Conservation (phyloP, 164 flowering plant genomes). For the Magnolia sinica region DNA sequence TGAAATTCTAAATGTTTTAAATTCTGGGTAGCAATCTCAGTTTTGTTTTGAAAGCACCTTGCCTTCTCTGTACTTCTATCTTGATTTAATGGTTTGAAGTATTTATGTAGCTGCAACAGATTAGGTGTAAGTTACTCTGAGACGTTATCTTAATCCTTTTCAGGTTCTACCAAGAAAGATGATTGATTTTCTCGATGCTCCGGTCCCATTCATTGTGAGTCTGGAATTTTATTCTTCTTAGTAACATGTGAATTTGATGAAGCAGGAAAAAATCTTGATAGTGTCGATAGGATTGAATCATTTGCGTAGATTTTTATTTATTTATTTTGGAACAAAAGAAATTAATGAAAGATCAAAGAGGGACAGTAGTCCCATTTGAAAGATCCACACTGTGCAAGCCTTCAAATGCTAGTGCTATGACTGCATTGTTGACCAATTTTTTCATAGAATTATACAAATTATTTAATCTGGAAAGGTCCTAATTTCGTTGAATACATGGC, state of each 20-base stretch:
- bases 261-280: not conserved
- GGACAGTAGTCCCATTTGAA: too few relatives aligned
- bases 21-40: not conserved
- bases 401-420: too few relatives aligned
- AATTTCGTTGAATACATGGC: too few relatives aligned
- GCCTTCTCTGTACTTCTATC: not conserved
- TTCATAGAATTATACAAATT: too few relatives aligned
- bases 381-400: too few relatives aligned
- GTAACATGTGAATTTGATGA: not conserved
- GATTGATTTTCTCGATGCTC: slow-evolving; percentile 97
- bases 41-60: not conserved
- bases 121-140: not conserved
- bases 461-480: too few relatives aligned
- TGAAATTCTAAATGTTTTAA: not conserved
- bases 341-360: too few relatives aligned
- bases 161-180: slow-evolving; percentile 85
- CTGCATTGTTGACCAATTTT: too few relatives aligned
- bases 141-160: slow-evolving; percentile 5
- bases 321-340: too few relatives aligned
- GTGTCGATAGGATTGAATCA: not conserved
- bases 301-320: not conserved
- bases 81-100: not conserved
- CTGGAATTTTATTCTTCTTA: slow-evolving; percentile 4
- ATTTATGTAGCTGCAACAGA: not conserved
- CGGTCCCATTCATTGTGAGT: slow-evolving; percentile 94